phyloP scores from a whole-genome alignment of 2,329 filamentous ascomycete genomes.

The Reticulascus tulasneorum region DNA sequence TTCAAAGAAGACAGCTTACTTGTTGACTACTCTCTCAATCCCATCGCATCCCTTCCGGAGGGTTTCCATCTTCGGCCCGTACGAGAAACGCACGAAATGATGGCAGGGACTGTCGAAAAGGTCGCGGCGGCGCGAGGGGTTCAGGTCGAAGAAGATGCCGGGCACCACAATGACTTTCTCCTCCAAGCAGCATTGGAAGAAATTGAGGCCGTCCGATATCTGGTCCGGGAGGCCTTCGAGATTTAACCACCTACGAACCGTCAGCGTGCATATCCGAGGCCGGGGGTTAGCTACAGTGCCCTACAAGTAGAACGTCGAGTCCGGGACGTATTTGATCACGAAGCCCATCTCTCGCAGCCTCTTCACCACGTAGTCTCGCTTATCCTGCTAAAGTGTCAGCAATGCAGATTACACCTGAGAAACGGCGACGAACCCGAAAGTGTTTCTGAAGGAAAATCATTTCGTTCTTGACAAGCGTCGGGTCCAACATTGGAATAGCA shows the following conservation, averaged over 20 bases:
- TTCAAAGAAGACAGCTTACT: slow-evolving; percentile 41
- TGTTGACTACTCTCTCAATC: slow-evolving; percentile 76
- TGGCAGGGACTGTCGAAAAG: slow-evolving; percentile 94
- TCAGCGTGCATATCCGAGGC: not conserved
- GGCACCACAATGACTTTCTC: slow-evolving; percentile 97
- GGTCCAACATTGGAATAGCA: slow-evolving; percentile 89
- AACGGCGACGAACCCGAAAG: slow-evolving; percentile 58
- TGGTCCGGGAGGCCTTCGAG: slow-evolving; percentile 67
- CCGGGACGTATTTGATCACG: slow-evolving; percentile 75
- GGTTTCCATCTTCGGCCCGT: slow-evolving; percentile 77
- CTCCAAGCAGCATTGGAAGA: slow-evolving; percentile 89
- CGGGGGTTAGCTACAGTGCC: slow-evolving; percentile 13
- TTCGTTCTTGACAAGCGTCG: slow-evolving; percentile 71
- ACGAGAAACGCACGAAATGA: slow-evolving; percentile 82
- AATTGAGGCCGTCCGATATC: slow-evolving; percentile 91
- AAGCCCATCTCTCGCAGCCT: slow-evolving; percentile 85
- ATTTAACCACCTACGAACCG: slow-evolving; percentile 44
- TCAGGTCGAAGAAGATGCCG: slow-evolving; percentile 96
- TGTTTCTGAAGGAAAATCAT: slow-evolving; percentile 87
- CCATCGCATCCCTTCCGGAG: slow-evolving; percentile 77
- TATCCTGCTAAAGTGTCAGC: slow-evolving; percentile 49
- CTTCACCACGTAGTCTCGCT: slow-evolving; percentile 85
- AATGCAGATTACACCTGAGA: not conserved
- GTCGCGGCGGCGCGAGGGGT: slow-evolving; percentile 83
- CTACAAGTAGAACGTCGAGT: slow-evolving; percentile 93